Conservation (phyloP, 2,329 filamentous ascomycete genomes). For the Trichophyton rubrum region DNA sequence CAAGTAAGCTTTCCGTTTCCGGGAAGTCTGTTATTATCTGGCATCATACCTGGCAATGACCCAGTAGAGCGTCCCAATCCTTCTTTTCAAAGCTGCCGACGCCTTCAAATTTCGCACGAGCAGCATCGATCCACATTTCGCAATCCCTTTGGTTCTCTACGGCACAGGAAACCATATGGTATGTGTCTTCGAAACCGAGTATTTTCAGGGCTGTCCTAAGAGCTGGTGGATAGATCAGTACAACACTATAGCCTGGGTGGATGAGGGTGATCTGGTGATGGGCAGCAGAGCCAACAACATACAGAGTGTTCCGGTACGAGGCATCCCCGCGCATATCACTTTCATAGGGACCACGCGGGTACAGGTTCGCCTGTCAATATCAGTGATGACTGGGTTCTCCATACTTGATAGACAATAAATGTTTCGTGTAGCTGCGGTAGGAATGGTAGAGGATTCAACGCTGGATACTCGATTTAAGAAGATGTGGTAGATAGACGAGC, state of each 20-base stretch:
- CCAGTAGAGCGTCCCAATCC: constrained; percentile 57
- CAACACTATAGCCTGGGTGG: background rate
- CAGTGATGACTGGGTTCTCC: background rate
- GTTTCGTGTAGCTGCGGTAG: background rate
- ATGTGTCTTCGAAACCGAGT: constrained; percentile 55
- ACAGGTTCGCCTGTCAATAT: constrained; percentile 7
- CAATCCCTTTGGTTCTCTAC: constrained; percentile 57
- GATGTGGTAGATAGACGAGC: too few relatives aligned
- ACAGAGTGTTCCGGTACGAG: constrained; percentile 9
- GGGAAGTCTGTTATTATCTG: too few relatives aligned
- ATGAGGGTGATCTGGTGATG: background rate
- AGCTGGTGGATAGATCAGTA: constrained; percentile 29
- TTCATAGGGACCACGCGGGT: constrained; percentile 7
- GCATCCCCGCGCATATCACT: constrained; percentile 9
- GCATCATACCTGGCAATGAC: constrained; percentile 41
- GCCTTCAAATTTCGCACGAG: constrained; percentile 50
- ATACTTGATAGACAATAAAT: background rate
- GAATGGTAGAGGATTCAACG: too few relatives aligned
- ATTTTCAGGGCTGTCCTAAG: constrained; percentile 53
- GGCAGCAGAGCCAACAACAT: background rate
- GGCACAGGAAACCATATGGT: constrained; percentile 58
- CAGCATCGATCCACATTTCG: constrained; percentile 58
- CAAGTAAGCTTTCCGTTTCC: background rate
- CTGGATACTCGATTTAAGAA: too few relatives aligned
- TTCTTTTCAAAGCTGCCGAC: constrained; percentile 51